These are phyloP conservation scores for Phascolomyces articulosus DNA, from an alignment of 371 early-diverging fungal species.

Conservation along the genomic window DNA sequence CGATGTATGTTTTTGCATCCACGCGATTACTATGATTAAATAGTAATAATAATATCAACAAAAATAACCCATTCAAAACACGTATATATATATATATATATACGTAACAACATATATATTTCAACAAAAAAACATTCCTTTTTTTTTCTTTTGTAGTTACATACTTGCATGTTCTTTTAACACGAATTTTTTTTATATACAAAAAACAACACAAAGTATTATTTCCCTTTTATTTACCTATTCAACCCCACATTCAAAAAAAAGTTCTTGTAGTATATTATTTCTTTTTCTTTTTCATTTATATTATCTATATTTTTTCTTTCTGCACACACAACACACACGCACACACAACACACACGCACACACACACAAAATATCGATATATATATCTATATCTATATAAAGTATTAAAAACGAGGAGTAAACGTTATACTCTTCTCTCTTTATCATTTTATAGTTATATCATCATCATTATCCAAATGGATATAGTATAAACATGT, in stretches of 20 bases:
- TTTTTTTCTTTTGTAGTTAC: conserved; percentile 6
- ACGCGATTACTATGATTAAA: conserved; percentile 33
- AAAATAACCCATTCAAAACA: not conserved
- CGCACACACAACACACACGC: not conserved
- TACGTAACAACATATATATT: not conserved
- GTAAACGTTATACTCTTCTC: no score
- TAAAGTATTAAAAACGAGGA: no score
- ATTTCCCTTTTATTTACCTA: not conserved
- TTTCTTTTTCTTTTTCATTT: not conserved
- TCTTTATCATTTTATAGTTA: no score
- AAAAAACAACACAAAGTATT: no score
- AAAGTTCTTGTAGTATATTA: conserved; percentile 11
- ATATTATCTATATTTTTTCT: not conserved
- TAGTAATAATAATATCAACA: not conserved
- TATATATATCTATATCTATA: not conserved
- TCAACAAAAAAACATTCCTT: not conserved
- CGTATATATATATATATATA: not conserved
- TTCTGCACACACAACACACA: not conserved
- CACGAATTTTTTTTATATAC: not conserved
- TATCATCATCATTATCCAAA: no score
- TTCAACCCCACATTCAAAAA: not conserved
- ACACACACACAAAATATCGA: not conserved
- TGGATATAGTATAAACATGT: no score
- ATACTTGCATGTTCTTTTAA: conserved; percentile 7
- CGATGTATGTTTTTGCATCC: conserved; percentile 60